These are phyloP conservation scores for Fraxinus latifolia DNA, from an alignment of 305 asterid species.

Conservation along the genomic window DNA sequence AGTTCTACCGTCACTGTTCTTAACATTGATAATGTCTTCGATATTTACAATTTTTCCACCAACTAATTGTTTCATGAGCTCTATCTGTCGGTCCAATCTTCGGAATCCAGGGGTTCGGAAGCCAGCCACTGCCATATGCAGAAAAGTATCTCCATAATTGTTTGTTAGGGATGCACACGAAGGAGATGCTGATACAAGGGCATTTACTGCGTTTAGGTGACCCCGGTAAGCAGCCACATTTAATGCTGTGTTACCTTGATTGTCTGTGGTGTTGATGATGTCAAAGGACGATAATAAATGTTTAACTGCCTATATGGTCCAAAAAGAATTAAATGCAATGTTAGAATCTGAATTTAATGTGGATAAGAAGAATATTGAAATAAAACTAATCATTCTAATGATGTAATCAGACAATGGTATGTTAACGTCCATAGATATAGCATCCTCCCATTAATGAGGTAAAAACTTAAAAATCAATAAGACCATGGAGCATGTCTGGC, in stretches of 20 bases:
- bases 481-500: not conserved
- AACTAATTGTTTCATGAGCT: constrained; percentile 50
- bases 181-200: constrained; percentile 48
- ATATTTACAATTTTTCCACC: constrained; percentile 31
- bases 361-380: not conserved
- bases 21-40: constrained; percentile 47
- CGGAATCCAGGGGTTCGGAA: constrained; percentile 66
- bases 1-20: constrained; percentile 65
- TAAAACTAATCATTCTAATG: not conserved
- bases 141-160: constrained; percentile 63
- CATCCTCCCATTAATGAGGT: not conserved
- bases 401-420: not conserved
- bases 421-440: not conserved
- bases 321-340: not conserved
- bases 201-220: constrained; percentile 41
- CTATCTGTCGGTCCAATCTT: constrained; percentile 60
- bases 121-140: constrained; percentile 78
- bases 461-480: not conserved
- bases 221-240: constrained; percentile 77
- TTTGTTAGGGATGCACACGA: constrained; percentile 36
- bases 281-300: constrained; percentile 43
- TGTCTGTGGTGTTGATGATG: constrained; percentile 43
- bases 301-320: constrained; percentile 54
- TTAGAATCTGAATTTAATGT: not conserved
- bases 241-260: constrained; percentile 68